Percentiles rank a stretch among this genome's conserved stretches.
Conservation (phyloP, 768 basidiomycete species). For the Gyrodon lividus region DNA sequence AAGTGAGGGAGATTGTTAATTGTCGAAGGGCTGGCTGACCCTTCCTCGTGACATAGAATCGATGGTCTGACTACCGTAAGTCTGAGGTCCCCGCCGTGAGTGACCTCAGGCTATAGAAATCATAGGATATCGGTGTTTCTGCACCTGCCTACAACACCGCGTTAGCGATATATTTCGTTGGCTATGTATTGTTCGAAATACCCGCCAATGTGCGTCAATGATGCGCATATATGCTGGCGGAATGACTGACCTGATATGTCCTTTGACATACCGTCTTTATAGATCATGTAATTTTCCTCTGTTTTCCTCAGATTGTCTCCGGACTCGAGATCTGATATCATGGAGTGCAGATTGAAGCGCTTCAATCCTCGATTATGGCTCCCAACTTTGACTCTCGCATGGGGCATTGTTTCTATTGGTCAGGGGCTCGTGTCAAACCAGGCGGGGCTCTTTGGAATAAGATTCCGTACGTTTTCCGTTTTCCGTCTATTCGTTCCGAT, state of each 20-base stretch:
- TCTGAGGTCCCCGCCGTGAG: not conserved
- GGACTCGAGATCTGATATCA: not conserved
- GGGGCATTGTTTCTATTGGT: constrained; percentile 54
- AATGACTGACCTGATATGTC: not conserved
- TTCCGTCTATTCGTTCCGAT: not conserved
- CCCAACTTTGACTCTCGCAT: constrained; percentile 54
- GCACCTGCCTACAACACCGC: constrained; percentile 55
- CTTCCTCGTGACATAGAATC: constrained; percentile 35
- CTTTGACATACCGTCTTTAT: not conserved
- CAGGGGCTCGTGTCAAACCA: constrained; percentile 57
- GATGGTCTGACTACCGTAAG: constrained; percentile 49
- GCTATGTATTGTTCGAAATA: constrained; percentile 60
- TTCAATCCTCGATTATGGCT: constrained; percentile 62
- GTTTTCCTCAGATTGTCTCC: not conserved
- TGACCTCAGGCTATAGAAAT: not conserved
- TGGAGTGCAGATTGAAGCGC: constrained; percentile 46
- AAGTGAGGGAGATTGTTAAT: constrained; percentile 22
- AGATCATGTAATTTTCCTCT: constrained; percentile 27
- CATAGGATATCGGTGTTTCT: constrained; percentile 50
- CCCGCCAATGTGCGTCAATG: constrained; percentile 48
- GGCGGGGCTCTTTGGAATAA: constrained; percentile 52
- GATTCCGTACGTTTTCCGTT: constrained; percentile 42
- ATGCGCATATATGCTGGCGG: not conserved
- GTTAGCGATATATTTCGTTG: constrained; percentile 58
- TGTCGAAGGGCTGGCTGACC: not conserved